Conservation (phyloP, 768 basidiomycete species). For the Agaricus sinodeliciosus region DNA sequence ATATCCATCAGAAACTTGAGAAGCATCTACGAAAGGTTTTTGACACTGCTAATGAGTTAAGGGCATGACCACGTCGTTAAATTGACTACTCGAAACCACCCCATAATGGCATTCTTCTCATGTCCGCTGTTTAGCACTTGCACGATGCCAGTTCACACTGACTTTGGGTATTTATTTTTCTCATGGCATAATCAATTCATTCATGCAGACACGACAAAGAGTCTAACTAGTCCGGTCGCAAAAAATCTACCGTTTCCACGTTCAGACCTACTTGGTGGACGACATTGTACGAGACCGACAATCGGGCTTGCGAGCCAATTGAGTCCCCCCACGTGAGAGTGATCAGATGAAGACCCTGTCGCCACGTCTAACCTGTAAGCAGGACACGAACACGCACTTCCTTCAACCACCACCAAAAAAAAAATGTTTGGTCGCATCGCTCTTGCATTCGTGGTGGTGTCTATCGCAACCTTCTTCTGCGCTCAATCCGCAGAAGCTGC, state of each 20-base stretch:
- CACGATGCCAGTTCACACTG: not conserved
- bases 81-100: too few relatives aligned
- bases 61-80: not conserved
- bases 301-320: too few relatives aligned
- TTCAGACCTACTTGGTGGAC: not conserved
- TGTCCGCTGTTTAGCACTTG: not conserved
- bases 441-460: constrained; percentile 53
- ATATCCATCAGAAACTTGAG: not conserved
- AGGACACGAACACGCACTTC: not conserved
- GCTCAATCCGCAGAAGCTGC: constrained; percentile 69
- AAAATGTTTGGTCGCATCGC: constrained; percentile 61
- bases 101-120: not conserved
- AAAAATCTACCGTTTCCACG: not conserved
- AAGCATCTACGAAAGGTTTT: not conserved
- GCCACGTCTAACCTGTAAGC: constrained; percentile 20
- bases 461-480: constrained; percentile 65
- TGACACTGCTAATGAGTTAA: not conserved
- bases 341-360: constrained; percentile 8
- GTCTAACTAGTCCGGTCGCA: not conserved
- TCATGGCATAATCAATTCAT: not conserved
- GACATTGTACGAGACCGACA: not conserved
- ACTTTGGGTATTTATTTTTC: not conserved
- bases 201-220: not conserved
- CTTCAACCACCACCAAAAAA: constrained; percentile 19
- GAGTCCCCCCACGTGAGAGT: constrained; percentile 3